Percentiles rank a stretch among this genome's conserved stretches.
phyloP scores from a whole-genome alignment of 768 basidiomycete genomes.

The Coprinellus aureogranulatus region DNA sequence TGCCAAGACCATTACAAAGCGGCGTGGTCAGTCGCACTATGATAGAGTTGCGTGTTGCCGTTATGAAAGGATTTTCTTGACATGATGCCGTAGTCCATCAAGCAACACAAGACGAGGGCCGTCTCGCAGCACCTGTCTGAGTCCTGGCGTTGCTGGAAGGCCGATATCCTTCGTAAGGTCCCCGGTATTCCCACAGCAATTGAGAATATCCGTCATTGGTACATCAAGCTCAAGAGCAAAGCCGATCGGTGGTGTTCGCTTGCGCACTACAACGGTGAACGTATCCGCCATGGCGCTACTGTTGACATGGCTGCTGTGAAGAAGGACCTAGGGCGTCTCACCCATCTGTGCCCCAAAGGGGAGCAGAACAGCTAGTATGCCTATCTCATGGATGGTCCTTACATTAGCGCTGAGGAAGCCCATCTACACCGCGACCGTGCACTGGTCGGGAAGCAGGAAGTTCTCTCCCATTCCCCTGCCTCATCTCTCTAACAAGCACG shows the following conservation, averaged over 20 bases:
- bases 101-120: slow-evolving; percentile 99
- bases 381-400: slow-evolving; percentile 98
- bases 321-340: slow-evolving; percentile 97
- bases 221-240: slow-evolving; percentile 99
- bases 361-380: slow-evolving; percentile 98
- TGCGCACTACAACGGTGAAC: slow-evolving; percentile 96
- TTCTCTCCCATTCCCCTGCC: slow-evolving; percentile 99
- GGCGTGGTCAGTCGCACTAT: slow-evolving; percentile 97
- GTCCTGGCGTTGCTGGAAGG: slow-evolving; percentile 98
- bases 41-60: slow-evolving; percentile 97
- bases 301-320: slow-evolving; percentile 98
- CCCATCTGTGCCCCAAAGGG: slow-evolving; percentile 95
- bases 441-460: slow-evolving; percentile 97
- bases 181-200: slow-evolving; percentile 99
- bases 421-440: slow-evolving; percentile 96
- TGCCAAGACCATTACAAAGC: slow-evolving; percentile 98
- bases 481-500: slow-evolving; percentile 97
- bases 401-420: slow-evolving; percentile 99
- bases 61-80: slow-evolving; percentile 99
- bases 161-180: slow-evolving; percentile 98
- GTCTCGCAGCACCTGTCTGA: slow-evolving; percentile 97
- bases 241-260: slow-evolving; percentile 99
- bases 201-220: slow-evolving; percentile 97
- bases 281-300: slow-evolving; percentile 94
- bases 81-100: slow-evolving; percentile 99